A percentile compares a stretch with the other conserved stretches of the same genome.
phyloP scores from a whole-genome alignment of 179 eudicot species.

The Silene vulgaris region DNA sequence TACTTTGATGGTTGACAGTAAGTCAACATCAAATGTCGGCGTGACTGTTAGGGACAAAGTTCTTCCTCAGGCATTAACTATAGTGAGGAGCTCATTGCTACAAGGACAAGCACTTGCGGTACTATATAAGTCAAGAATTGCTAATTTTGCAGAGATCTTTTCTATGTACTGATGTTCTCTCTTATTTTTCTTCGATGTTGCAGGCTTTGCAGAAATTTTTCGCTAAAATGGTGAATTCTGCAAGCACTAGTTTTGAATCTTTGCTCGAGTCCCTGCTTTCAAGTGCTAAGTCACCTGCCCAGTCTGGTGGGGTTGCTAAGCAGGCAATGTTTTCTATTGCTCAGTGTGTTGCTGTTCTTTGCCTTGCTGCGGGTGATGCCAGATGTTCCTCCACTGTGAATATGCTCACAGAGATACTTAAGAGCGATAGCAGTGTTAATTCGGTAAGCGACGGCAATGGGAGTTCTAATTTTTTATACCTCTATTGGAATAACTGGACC shows the following conservation, averaged over 20 bases:
- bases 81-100: conserved; percentile 81
- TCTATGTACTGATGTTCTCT: conserved; percentile 11
- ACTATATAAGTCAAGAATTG: conserved; percentile 13
- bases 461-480: neutral
- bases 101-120: conserved; percentile 98
- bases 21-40: conserved; percentile 70
- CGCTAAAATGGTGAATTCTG: conserved; percentile 77
- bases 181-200: conserved; percentile 24
- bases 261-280: conserved; percentile 85
- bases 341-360: conserved; percentile 96
- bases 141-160: neutral
- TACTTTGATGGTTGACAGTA: conserved; percentile 84
- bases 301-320: conserved; percentile 84
- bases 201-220: conserved; percentile 92
- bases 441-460: conserved; percentile 41
- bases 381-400: conserved; percentile 84
- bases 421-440: conserved; percentile 63
- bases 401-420: conserved; percentile 80
- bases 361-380: conserved; percentile 88
- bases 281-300: conserved; percentile 78
- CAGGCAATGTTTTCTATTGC: conserved; percentile 92
- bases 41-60: conserved; percentile 79
- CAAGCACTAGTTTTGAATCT: conserved; percentile 84
- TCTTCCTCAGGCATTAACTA: conserved; percentile 85
- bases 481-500: neutral